These are phyloP conservation scores for Caloboletus inedulis DNA, from an alignment of 1,284 basidiomycete genomes.

Conservation along the genomic window DNA sequence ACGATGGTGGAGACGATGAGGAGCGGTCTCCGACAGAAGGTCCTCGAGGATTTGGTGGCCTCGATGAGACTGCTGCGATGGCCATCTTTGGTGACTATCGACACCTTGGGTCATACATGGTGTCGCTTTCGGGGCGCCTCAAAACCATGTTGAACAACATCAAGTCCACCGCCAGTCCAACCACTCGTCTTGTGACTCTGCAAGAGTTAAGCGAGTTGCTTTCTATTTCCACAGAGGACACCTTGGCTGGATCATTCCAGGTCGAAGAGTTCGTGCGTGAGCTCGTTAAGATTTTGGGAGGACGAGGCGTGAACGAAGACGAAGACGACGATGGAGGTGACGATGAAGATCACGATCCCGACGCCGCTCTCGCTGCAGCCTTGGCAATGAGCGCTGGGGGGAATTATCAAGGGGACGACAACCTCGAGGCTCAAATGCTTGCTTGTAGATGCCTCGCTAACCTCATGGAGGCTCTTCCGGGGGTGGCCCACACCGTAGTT, in stretches of 20 bases:
- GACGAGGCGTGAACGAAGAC: conserved; percentile 69
- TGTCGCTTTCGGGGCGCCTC: conserved; percentile 80
- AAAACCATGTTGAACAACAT: conserved; percentile 90
- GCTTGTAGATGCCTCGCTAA: conserved; percentile 95
- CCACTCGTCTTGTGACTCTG: conserved; percentile 82
- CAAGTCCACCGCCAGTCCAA: conserved; percentile 76
- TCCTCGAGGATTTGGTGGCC: conserved; percentile 49
- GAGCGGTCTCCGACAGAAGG: conserved; percentile 32
- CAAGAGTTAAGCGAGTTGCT: conserved; percentile 95
- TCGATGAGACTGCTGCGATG: conserved; percentile 74
- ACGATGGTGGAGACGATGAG: conserved; percentile 44
- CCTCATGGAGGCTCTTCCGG: conserved; percentile 94
- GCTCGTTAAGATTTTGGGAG: conserved; percentile 88
- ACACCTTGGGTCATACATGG: conserved; percentile 87
- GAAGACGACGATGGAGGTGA: conserved; percentile 61
- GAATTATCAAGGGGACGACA: conserved; percentile 72
- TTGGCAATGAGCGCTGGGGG: conserved; percentile 72
- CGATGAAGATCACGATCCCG: conserved; percentile 69
- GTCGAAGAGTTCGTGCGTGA: conserved; percentile 92
- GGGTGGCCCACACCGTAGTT: conserved; percentile 90
- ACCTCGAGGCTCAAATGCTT: conserved; percentile 88
- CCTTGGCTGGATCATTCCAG: conserved; percentile 91
- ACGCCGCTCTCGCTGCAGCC: conserved; percentile 81
- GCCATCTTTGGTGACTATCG: conserved; percentile 83
- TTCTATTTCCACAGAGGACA: conserved; percentile 97